Evolutionary conservation across 768 basidiomycete species (phyloP), one percentile per base, ranked within the genome.

Genomic region (Lactifluus volemus): DNA sequence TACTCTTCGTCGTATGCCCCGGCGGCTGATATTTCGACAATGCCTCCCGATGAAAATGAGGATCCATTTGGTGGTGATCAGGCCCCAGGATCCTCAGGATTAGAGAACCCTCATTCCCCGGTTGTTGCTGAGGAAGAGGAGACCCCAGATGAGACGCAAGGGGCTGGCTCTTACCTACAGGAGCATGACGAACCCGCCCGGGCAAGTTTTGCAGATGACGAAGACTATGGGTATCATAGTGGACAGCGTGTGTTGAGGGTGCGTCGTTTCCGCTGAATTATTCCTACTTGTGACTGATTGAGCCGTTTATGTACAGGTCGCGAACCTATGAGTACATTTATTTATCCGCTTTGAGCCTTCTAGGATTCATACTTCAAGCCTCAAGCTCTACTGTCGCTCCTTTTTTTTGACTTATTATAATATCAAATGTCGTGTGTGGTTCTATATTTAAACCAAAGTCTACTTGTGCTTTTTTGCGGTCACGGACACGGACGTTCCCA

Each of bases 241-340:
- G 68, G 68, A 15, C 53, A 66, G 34, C 63, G 73, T 42, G 72
- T 74, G 51, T 55, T 74, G 58, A 70, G 71, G 67, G 72, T 73
- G 47, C 38, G 68, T 61, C 39, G 17, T n/a, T 38, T 25, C 9
- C 19, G 21, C 29, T 41, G 12, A 10, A 32, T 19, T 21, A n/a
- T 38, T 17, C 39, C 7, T 21, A 4, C 45, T 19, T 15, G 30
- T 17, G 21, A 36, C 51, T 53, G 30, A 44, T 42, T 11, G 29
- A 38, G 12, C 32, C 29, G 32, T 61, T 32, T 11, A n/a, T n/a
- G 48, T 25, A 14, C 19, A 63, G 61, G 56, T 63, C 10, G 61
- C 61, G 5, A 63, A 63, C 48, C 52, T 42, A 38, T 63, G 47
- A 63, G 29, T 34, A 14, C 25, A 8, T 11, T 38, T 11, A 38